Evolutionary conservation across 129 eudicot species (phyloP).

Genomic region (Arctium lappa): DNA sequence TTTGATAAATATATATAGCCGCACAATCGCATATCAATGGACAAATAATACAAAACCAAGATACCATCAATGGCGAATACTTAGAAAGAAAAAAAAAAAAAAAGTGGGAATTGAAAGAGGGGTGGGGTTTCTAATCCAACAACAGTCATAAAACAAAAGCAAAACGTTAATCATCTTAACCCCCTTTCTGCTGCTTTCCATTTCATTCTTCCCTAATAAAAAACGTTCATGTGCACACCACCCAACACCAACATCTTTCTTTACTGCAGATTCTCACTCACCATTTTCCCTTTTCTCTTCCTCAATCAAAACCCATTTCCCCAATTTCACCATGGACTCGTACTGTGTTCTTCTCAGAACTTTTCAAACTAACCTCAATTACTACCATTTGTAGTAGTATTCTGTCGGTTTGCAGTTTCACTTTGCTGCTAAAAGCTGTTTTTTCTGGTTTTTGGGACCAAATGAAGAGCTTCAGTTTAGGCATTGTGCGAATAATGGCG

Average conservation of each 20-base stretch:
- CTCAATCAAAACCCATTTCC: conserved; percentile 14
- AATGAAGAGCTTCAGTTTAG: conserved; percentile 25
- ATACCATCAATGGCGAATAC: neutral
- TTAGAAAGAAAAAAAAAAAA: neutral
- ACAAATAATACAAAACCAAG: neutral
- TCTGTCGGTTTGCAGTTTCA: conserved; percentile 2
- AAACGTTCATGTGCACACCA: conserved; percentile 45
- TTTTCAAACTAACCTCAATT: neutral
- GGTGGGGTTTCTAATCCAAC: conserved; percentile 30
- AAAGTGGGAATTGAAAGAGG: neutral
- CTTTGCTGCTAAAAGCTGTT: conserved; percentile 9
- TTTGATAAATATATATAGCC: too few species aligned
- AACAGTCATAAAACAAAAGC: conserved; percentile 25
- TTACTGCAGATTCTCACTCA: conserved; percentile 10
- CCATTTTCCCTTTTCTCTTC: neutral
- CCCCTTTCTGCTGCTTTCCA: neutral
- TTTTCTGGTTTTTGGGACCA: neutral
- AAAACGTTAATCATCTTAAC: conserved; percentile 27
- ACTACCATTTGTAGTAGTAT: neutral
- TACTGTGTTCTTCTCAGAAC: conserved; percentile 12
- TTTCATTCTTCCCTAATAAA: conserved; percentile 3
- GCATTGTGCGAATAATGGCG: conserved; percentile 29
- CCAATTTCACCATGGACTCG: conserved; percentile 12
- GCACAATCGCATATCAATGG: neutral
- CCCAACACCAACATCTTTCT: conserved; percentile 12